Conservation (phyloP, 495 filamentous ascomycete genomes). For the Chaetomium cochliodes region DNA sequence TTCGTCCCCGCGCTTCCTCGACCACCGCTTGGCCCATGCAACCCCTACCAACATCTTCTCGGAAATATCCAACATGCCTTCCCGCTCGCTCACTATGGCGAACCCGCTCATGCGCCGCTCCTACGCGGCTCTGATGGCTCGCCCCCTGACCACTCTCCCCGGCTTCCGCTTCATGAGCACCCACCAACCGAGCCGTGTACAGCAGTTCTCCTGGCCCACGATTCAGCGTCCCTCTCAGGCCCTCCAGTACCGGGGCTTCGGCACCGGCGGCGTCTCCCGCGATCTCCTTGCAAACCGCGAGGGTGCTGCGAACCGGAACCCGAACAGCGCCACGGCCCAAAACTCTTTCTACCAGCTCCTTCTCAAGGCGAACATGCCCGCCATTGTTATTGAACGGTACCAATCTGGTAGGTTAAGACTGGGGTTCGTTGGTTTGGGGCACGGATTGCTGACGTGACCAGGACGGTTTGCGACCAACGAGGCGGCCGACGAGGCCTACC, state of each 20-base stretch:
- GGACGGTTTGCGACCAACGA: constrained; percentile 73
- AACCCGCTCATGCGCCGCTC: constrained; percentile 40
- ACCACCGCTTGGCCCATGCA: constrained; percentile 23
- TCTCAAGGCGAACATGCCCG: constrained; percentile 86
- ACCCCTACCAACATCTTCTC: constrained; percentile 31
- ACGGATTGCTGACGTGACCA: constrained; percentile 11
- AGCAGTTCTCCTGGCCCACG: constrained; percentile 19
- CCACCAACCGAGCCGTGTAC: constrained; percentile 27
- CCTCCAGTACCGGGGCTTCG: constrained; percentile 40
- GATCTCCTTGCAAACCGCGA: constrained; percentile 59
- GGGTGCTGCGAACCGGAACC: constrained; percentile 87
- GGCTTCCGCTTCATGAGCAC: constrained; percentile 35
- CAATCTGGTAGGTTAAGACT: constrained; percentile 55
- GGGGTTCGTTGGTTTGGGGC: background rate
- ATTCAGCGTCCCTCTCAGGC: constrained; percentile 17
- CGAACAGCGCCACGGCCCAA: constrained; percentile 78
- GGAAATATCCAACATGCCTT: constrained; percentile 34
- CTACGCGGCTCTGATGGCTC: constrained; percentile 28
- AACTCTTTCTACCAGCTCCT: constrained; percentile 91
- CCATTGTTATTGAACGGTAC: constrained; percentile 86
- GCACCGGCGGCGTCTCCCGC: constrained; percentile 44
- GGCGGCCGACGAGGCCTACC: constrained; percentile 69
- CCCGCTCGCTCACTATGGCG: constrained; percentile 35
- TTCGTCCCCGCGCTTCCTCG: constrained; percentile 26
- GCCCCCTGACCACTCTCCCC: constrained; percentile 25